Percentiles rank a stretch among this genome's conserved stretches.
Conservation (phyloP, 2,329 filamentous ascomycete species). For the Talaromyces sp. region DNA sequence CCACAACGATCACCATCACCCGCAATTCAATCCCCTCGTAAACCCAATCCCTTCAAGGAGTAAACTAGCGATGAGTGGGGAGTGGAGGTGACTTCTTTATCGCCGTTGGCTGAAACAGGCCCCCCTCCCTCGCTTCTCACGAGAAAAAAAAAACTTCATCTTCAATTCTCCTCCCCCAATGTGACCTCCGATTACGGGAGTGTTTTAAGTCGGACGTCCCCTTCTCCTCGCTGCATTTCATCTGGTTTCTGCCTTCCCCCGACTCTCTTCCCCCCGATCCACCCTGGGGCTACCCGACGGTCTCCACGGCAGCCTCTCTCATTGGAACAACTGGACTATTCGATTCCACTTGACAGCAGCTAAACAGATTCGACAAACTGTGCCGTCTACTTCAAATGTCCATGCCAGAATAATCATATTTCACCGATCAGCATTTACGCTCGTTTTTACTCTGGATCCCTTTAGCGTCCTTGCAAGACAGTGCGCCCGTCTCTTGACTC, state of each 20-base stretch:
- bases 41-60: slow-evolving; percentile 2
- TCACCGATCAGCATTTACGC: background rate
- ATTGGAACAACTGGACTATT: background rate
- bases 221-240: background rate
- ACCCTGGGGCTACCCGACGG: slow-evolving; percentile 6
- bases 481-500: background rate
- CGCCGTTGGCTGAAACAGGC: slow-evolving; percentile 5
- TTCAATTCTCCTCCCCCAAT: background rate
- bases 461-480: background rate
- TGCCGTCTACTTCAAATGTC: too few species aligned
- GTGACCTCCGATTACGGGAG: too few species aligned
- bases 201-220: background rate
- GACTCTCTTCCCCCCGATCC: too few species aligned
- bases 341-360: background rate
- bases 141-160: background rate
- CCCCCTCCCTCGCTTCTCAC: background rate
- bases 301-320: background rate
- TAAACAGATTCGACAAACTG: background rate
- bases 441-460: slow-evolving; percentile 1
- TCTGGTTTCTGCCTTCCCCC: too few species aligned
- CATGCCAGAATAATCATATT: background rate
- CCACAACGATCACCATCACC: too few species aligned
- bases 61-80: slow-evolving; percentile 4
- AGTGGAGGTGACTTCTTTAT: background rate
- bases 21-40: too few species aligned